Conservation (phyloP, 148 eudicot species). For the Mesembryanthemum crystallinum region DNA sequence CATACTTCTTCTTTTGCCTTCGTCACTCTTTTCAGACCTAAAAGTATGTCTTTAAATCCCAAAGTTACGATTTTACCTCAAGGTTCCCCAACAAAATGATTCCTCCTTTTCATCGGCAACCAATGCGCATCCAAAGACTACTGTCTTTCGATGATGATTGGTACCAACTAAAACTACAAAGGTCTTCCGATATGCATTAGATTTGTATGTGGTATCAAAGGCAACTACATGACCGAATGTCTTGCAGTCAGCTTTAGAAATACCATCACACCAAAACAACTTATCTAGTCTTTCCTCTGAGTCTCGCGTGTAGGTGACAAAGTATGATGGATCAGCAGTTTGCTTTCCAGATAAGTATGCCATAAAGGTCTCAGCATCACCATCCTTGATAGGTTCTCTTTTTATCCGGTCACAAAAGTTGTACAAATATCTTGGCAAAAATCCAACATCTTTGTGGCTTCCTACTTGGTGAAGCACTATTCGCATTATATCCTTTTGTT, state of each 20-base stretch:
- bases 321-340: neutral
- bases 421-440: no score
- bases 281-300: neutral
- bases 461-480: no score
- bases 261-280: neutral
- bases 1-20: no score
- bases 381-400: no score
- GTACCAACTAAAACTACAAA: neutral
- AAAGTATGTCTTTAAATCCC: no score
- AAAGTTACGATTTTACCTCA: no score
- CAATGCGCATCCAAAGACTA: neutral
- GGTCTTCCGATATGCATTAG: neutral
- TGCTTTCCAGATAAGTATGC: neutral
- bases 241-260: neutral
- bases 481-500: no score
- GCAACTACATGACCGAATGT: constrained; percentile 1
- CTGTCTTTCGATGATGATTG: neutral
- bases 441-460: no score
- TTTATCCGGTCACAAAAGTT: no score
- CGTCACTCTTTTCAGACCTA: no score
- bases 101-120: neutral
- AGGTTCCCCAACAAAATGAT: neutral
- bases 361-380: neutral
- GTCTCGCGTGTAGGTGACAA: neutral
- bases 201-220: constrained; percentile 2